Conservation (phyloP, 169 alveolate genomes). For the Eimeria acervulina region DNA sequence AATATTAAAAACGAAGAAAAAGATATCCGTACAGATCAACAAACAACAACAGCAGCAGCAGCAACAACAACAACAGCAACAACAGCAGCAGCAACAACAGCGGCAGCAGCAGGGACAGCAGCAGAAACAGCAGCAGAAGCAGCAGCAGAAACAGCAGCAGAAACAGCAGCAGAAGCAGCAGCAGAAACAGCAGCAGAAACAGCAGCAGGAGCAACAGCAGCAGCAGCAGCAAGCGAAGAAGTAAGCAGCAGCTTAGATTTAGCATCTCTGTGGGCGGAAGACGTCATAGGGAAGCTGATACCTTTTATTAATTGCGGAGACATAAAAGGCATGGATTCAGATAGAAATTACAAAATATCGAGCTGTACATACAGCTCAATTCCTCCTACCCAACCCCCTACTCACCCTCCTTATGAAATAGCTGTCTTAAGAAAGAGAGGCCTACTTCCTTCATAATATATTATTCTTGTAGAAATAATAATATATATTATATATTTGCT, state of each 20-base stretch:
- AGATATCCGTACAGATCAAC: not conserved
- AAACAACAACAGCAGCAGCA: not conserved
- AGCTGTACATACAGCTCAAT: conserved; percentile 23
- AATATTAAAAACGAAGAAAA: not conserved
- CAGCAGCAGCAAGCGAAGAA: conserved; percentile 22
- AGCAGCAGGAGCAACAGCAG: conserved; percentile 12
- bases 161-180: not conserved
- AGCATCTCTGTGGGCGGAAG: conserved; percentile 5
- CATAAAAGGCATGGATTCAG: conserved; percentile 80
- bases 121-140: not conserved
- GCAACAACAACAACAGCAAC: not conserved
- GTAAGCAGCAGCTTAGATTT: not conserved
- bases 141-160: not conserved
- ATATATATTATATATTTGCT: too few species aligned
- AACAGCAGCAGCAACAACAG: not conserved
- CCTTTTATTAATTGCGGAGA: conserved; percentile 85
- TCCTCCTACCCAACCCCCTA: conserved; percentile 83
- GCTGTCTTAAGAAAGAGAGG: conserved; percentile 58
- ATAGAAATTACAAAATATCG: conserved; percentile 56
- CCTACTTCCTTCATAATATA: too few species aligned
- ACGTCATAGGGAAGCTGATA: conserved; percentile 49
- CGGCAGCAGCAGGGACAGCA: not conserved
- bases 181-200: not conserved
- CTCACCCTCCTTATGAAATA: conserved; percentile 80
- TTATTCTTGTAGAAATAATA: too few species aligned